Evolutionary conservation across 345 rosid genomes (phyloP), one percentile per base, ranked within the genome.

Genomic region (Arabidopsis arenosa): DNA sequence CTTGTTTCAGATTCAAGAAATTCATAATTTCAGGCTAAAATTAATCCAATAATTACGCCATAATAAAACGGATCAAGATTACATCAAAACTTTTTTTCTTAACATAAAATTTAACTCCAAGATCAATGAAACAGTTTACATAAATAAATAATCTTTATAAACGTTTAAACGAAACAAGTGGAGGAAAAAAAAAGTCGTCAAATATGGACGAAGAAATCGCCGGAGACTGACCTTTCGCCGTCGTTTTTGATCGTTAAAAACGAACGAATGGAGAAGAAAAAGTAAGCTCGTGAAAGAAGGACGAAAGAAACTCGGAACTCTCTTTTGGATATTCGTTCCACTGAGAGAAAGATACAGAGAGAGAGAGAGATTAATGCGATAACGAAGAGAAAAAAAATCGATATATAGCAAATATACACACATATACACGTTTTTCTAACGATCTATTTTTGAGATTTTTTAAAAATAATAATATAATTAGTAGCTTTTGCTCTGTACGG

Each of bases 401-500:
- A 72, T 14, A 21, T 21, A 48, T 9, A n/a, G 36, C 49, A 36
- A 57, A 71, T 18, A 61, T 39, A 61, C 12, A 51, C 58, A 58
- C 23, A 60, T 59, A 58, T 23, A 58, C 76, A 72, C 60, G 41
- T 53, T 53, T 23, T 53, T 54, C 28, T 64, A 53, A 54, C 55
- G 63, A 54, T 41, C 37, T 63, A 39, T 40, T 63, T 73, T 14
- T 41, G 0, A 5, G 0, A 15, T 48, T 0, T 72, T 11, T 65
- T 1, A 23, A 23, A 21, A 3, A 36, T 33, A 44, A 32, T 71
- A 56, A 51, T 35, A 56, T 33, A 10, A 61, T 21, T n/a, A 11
- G 30, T 39, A 60, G 68, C 75, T 72, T 72, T 72, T 72, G 51
- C 40, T 48, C 67, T 60, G 58, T 72, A 49, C 75, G 48, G 47